Base-by-base conservation (phyloP, 192 early-diverging fungal species). In the Coemansia nantahalensis region DNA sequence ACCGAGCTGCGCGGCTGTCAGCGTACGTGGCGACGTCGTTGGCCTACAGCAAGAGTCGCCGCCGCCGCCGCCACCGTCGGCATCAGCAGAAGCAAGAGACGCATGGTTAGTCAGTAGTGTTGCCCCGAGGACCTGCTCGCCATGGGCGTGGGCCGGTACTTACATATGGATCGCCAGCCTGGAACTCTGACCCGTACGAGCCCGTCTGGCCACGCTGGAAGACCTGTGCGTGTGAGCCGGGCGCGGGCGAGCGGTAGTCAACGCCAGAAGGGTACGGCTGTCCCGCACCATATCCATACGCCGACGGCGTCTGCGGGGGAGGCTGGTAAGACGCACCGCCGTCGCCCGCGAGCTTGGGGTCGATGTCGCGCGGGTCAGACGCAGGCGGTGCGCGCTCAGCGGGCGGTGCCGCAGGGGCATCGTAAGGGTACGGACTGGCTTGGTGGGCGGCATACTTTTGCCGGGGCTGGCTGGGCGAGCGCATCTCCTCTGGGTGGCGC, bases 221-320 rank as follows among this genome's bases (percentile, higher is more conserved):
- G 15, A 58, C 57, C 22, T 57, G 53, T 13, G 63, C 45, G 15
- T 65, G 63, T 15, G 42, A 5, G 12, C 41, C 54, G 16, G 59
- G 57, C 3, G 52, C 39, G 10, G 52, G 54, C 21, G 58, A 56
- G 52, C 50, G 58, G 32, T 73, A 62, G 24, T 72, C 68, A 8
- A 28, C 37, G 18, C 51, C 57, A 14, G 40, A 26, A 21, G 41
- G 35, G 23, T 47, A 54, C n/a, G 56, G n/a, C 1, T 58, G 44
- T 5, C 49, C 49, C 45, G 17, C 44, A 4, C 26, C 4, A 28
- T 28, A 3, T 5, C 41, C 22, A 23, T 43, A 43, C 2, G 41
- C 26, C 7, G 26, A 3, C 4, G 26, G 7, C 26, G 50, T 19
- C 21, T 21, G 22, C 41, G 22, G 41, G 4, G 22, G 41, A 5